phyloP scores from a whole-genome alignment of 805 yeast species.

The Zygosaccharomyces rouxii region DNA sequence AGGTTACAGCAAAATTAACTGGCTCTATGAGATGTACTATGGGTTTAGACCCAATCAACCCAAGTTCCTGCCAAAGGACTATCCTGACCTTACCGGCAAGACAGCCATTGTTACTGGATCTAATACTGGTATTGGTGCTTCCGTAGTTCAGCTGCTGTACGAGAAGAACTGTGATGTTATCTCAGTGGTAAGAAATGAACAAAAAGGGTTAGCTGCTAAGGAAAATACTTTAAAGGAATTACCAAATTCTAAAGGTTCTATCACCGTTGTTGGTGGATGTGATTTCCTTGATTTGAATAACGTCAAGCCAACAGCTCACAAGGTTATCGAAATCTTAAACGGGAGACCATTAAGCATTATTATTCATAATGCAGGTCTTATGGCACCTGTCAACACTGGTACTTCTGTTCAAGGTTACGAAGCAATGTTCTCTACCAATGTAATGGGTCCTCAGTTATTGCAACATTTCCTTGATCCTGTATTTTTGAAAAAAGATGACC shows the following conservation, averaged over 20 bases:
- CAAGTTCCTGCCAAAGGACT: constrained; percentile 29
- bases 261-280: constrained; percentile 26
- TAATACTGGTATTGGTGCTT: constrained; percentile 38
- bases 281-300: constrained; percentile 40
- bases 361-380: constrained; percentile 39
- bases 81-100: constrained; percentile 38
- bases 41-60: constrained; percentile 31
- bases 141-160: constrained; percentile 26
- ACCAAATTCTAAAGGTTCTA: constrained; percentile 26
- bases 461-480: constrained; percentile 38
- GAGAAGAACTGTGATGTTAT: constrained; percentile 36
- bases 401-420: constrained; percentile 37
- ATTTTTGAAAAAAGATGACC: constrained; percentile 32
- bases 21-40: constrained; percentile 18
- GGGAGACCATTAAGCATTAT: constrained; percentile 30
- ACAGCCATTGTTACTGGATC: constrained; percentile 41
- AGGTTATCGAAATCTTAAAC: constrained; percentile 15
- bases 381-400: constrained; percentile 28
- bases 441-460: constrained; percentile 37
- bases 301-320: constrained; percentile 31
- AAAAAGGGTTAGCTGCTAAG: constrained; percentile 35
- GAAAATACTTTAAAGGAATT: constrained; percentile 21
- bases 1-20: constrained; percentile 10
- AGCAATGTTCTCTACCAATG: constrained; percentile 37
- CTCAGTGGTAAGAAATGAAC: constrained; percentile 34